Percentiles rank a stretch among this genome's conserved stretches.
Conservation (phyloP, 768 basidiomycete genomes). For the Xerocomus spinulosus region DNA sequence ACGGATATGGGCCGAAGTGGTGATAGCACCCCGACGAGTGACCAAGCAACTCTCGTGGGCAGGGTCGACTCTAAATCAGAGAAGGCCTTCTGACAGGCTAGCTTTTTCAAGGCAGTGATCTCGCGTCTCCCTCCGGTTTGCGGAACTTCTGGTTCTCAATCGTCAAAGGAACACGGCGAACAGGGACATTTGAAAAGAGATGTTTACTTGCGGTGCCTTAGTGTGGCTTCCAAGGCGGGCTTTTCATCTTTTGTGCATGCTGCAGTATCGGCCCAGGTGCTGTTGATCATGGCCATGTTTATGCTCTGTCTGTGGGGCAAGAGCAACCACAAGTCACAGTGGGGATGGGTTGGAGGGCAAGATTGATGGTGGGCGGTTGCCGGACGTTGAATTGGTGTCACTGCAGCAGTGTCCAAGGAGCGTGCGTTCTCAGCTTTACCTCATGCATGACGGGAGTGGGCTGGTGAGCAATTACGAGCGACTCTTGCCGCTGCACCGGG, state of each 20-base stretch:
- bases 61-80: slow-evolving; percentile 37
- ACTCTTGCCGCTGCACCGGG: slow-evolving; percentile 43
- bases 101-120: slow-evolving; percentile 57
- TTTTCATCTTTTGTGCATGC: background rate
- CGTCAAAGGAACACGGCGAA: slow-evolving; percentile 69
- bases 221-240: slow-evolving; percentile 60
- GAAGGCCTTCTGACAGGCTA: slow-evolving; percentile 51
- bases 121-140: slow-evolving; percentile 39
- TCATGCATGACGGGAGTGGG: slow-evolving; percentile 75
- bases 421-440: slow-evolving; percentile 43
- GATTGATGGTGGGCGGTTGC: background rate
- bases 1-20: slow-evolving; percentile 28
- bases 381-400: slow-evolving; percentile 29
- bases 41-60: slow-evolving; percentile 21
- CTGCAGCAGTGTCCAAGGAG: slow-evolving; percentile 34
- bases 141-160: slow-evolving; percentile 39
- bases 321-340: background rate
- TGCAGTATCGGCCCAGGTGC: background rate
- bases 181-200: slow-evolving; percentile 73
- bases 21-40: slow-evolving; percentile 21
- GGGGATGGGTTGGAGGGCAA: too few relatives aligned
- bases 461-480: slow-evolving; percentile 48
- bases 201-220: slow-evolving; percentile 76
- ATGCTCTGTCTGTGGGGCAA: background rate
- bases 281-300: background rate